Evolutionary conservation across 2,329 filamentous ascomycete species (phyloP), one percentile per base, ranked within the genome.

Genomic region (Paecilomyces sp.): DNA sequence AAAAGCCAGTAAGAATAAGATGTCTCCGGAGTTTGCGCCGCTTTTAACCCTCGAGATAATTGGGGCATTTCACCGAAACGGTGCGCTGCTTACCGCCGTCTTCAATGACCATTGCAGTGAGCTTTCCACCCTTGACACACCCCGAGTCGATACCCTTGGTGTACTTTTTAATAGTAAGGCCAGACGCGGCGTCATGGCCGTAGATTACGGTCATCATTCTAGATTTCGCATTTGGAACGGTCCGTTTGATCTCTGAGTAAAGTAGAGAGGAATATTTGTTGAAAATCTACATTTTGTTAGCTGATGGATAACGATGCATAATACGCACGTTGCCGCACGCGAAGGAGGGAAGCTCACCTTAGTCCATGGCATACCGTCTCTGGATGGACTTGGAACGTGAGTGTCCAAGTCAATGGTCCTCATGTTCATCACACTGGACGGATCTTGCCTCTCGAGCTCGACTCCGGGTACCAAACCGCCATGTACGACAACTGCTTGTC

Each of bases 361-460:
- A 57, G 85, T 81, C 91, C 91, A 95, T 13, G 83, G 82, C 34
- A 83, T 80, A 56, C 88, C 88, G 4, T 71, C 74, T 57, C 66
- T 74, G 62, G 67, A 79, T 63, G 77, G 77, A 57, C 78, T 84
- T 3, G 85, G 86, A 12, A 84, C 75, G 61, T 85, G 81, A 11
- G 84, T 86, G 11, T 80, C 76, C 18, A 86, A 81, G 65, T 89
- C 81, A 58, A 96, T 83, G 6, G 87, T 90, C 59, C 92, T 86
- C 90, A 99, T 95, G 70, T 91, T 94, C 92, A 97, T 97, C 50
- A 90, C 89, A 57, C 88, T 87, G 73, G 85, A 87, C 0, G 92
- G 88, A 72, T 97, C 85, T 67, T 88, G 93, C 57, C 83, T 79
- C 54, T 87, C 80, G 13, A 96, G 79, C 0, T 83, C 74, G 0